phyloP scores from a whole-genome alignment of 139 green algal species.

The Edaphochlamys debaryana region DNA sequence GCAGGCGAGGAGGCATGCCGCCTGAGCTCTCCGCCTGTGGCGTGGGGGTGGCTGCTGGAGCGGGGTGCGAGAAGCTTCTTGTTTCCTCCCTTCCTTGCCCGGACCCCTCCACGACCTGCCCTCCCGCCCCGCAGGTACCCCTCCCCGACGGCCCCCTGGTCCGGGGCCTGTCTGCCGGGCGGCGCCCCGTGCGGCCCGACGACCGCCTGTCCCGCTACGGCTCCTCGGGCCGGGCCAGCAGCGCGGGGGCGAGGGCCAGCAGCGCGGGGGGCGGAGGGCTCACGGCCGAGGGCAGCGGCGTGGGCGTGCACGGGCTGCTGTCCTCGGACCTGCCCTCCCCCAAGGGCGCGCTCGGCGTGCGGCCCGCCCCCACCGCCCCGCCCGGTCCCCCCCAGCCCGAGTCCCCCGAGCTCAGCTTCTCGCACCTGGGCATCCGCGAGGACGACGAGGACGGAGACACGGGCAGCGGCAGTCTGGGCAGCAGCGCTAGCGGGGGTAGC shows the following conservation, averaged over 20 bases:
- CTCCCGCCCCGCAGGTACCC: too few relatives aligned
- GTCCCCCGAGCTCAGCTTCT: conserved; percentile 5
- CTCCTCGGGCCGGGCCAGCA: conserved; percentile 9
- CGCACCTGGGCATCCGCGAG: conserved; percentile 20
- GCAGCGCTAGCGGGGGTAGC: background rate
- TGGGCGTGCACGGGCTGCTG: background rate
- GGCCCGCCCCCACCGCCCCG: too few relatives aligned
- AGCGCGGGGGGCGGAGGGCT: background rate
- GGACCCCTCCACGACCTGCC: too few relatives aligned
- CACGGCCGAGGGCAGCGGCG: background rate
- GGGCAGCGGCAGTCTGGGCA: background rate
- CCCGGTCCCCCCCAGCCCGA: too few relatives aligned
- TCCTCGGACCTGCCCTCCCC: background rate
- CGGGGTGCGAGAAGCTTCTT: too few relatives aligned
- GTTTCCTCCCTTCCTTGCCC: too few relatives aligned
- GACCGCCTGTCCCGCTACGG: conserved; percentile 38
- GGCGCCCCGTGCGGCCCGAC: conserved; percentile 7
- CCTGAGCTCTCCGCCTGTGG: too few relatives aligned
- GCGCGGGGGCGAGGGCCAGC: background rate
- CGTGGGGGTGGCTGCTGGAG: too few relatives aligned
- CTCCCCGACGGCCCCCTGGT: too few relatives aligned
- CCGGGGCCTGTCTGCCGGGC: background rate
- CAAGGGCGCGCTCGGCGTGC: background rate
- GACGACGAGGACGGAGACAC: background rate
- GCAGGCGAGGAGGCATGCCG: too few relatives aligned